Conservation (phyloP, 2,329 filamentous ascomycete species). For the Didymella pomorum region DNA sequence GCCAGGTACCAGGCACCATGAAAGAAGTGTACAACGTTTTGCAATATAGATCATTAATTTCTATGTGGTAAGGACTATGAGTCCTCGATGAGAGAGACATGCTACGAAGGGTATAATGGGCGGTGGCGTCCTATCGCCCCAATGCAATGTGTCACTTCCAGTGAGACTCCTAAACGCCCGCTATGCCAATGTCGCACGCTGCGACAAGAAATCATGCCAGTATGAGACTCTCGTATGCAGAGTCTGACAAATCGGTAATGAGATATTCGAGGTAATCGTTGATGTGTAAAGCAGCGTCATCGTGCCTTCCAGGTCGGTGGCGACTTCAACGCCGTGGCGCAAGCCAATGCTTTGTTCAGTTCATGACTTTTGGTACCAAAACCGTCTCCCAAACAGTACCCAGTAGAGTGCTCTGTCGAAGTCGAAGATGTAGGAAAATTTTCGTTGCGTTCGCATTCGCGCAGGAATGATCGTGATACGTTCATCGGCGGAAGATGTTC, state of each 20-base stretch:
- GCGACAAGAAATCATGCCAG: constrained; percentile 8
- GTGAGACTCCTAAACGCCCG: constrained; percentile 17
- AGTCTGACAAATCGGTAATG: constrained; percentile 3
- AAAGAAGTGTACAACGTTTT: neutral
- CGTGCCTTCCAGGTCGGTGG: constrained; percentile 4
- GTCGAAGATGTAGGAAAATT: neutral
- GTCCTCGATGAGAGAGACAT: constrained; percentile 8
- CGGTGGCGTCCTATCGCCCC: constrained; percentile 12
- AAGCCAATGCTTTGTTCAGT: constrained; percentile 11
- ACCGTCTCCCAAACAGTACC: constrained; percentile 2
- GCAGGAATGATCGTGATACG: constrained; percentile 1
- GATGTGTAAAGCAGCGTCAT: constrained; percentile 4
- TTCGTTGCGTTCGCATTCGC: neutral
- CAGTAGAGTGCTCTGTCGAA: neutral
- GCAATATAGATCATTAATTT: constrained; percentile 6
- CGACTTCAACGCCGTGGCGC: constrained; percentile 11
- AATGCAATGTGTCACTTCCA: constrained; percentile 21
- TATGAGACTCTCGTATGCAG: constrained; percentile 7
- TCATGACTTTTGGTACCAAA: constrained; percentile 12
- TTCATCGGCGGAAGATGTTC: constrained; percentile 52
- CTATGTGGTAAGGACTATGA: constrained; percentile 13
- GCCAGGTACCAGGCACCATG: neutral
- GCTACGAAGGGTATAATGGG: constrained; percentile 21
- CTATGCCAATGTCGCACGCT: constrained; percentile 17
- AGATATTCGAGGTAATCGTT: neutral